Base-by-base conservation (phyloP, 768 basidiomycete species). In the Kwoniella newhampshirensis region DNA sequence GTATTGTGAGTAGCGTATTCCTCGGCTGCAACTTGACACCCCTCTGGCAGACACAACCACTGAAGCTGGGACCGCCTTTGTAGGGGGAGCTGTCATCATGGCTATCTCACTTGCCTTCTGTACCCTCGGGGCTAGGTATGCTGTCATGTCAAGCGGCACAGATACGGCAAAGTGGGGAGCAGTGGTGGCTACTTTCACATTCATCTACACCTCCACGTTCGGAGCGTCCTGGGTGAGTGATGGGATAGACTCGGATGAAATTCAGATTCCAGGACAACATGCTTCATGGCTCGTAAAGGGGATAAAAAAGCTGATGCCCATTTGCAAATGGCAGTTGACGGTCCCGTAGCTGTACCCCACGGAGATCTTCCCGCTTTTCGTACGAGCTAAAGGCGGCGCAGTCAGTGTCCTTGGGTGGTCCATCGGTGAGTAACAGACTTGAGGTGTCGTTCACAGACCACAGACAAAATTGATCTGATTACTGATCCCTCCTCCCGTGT, bases 331-430 rank as follows among this genome's bases (percentile, higher is more conserved):
- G 17, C 51, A 53, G 51, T 27, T 67, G 3, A 67, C 66, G 6
- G 66, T 63, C 3, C 66, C 62, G 8, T 67, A 59, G 62, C 30
- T 53, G 15, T 67, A 62, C 18, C 66, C 66, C 2, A 57, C 62
- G 0, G 66, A 67, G 46, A 57, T 64, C 30, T 62, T 59, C 49
- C 66, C 66, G 3, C 35, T 51, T 8, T 60, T 60, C 43, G 51
- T 67, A 5, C 45, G 66, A 45, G 53, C 62, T 1, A 61, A 64
- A 50, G 66, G 66, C 13, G 49, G 59, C 28, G 62, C 62, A 2
- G 47, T 57, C 17, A 43, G 48, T 12, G 66, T 67, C 23, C 27
- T 59, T 6, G 66, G 66, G 18, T 57, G 56, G 56, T 40, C 36
- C 6, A 57, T 57, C n/a, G 51, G 58, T 45, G 32, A 39, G 54